phyloP scores from a whole-genome alignment of 257 asterid species.

The Solanum arcanum region DNA sequence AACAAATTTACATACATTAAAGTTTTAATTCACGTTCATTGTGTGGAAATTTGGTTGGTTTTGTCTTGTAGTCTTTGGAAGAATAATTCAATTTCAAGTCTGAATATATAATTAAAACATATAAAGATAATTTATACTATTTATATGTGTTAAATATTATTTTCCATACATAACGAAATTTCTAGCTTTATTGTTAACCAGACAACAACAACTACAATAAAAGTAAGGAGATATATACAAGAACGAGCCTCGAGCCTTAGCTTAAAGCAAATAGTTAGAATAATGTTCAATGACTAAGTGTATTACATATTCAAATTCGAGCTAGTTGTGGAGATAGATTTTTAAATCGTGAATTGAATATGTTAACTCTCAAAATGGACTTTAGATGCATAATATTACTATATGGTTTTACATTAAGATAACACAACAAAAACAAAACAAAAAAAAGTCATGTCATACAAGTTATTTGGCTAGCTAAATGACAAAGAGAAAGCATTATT shows the following conservation, averaged over 20 bases:
- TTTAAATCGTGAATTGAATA: not conserved
- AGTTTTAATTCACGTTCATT: not conserved
- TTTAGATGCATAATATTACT: not conserved
- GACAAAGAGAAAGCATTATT: conserved; percentile 18
- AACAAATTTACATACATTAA: not conserved
- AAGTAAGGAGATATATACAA: not conserved
- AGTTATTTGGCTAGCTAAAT: conserved; percentile 1
- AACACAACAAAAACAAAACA: not conserved
- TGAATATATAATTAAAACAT: not conserved
- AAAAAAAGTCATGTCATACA: not conserved
- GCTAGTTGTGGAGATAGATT: not conserved
- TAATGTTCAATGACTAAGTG: not conserved
- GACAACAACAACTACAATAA: not conserved
- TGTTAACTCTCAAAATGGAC: not conserved
- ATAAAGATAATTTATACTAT: not conserved
- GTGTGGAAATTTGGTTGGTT: not conserved
- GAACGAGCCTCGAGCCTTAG: not conserved
- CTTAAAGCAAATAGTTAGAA: not conserved
- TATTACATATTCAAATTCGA: not conserved
- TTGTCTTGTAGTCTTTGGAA: not conserved
- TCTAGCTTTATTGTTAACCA: not conserved
- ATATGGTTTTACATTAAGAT: not conserved
- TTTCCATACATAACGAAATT: not conserved
- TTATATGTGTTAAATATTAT: not conserved
- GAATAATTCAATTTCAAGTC: not conserved